Evolutionary conservation across 331 rosid genomes (phyloP).

Genomic region (Stylosanthes scabra): DNA sequence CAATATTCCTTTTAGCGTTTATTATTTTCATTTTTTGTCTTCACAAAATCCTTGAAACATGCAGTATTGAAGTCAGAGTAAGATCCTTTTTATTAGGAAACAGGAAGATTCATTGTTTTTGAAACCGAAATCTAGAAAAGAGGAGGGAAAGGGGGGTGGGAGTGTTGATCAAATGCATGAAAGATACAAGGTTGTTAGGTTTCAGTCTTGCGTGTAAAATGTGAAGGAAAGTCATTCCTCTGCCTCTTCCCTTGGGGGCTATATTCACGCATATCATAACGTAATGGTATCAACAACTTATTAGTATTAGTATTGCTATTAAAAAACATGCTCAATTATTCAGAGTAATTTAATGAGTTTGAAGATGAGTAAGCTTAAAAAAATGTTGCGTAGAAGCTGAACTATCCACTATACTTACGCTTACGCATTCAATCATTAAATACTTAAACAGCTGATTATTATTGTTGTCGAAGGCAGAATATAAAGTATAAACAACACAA

Average conservation of each 20-base stretch:
- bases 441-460: not conserved
- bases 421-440: not conserved
- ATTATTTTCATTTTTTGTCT: too few relatives aligned
- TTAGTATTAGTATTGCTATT: too few relatives aligned
- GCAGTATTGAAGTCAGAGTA: not conserved
- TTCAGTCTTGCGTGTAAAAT: not conserved
- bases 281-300: not conserved
- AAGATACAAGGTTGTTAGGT: not conserved
- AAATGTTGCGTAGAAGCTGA: not conserved
- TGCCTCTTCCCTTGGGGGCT: not conserved
- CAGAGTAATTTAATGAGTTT: not conserved
- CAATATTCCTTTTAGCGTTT: not conserved
- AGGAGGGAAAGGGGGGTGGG: not conserved
- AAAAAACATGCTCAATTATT: too few relatives aligned
- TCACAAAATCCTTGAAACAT: too few relatives aligned
- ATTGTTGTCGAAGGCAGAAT: not conserved
- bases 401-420: not conserved
- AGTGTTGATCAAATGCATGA: not conserved
- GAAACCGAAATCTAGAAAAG: not conserved
- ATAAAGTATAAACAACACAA: too few relatives aligned
- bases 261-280: not conserved
- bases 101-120: not conserved
- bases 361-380: not conserved
- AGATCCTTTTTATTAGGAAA: not conserved
- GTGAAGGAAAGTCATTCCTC: not conserved